These are phyloP conservation scores for Arabis alpina DNA, from an alignment of 345 rosid genomes.

Conservation along the genomic window DNA sequence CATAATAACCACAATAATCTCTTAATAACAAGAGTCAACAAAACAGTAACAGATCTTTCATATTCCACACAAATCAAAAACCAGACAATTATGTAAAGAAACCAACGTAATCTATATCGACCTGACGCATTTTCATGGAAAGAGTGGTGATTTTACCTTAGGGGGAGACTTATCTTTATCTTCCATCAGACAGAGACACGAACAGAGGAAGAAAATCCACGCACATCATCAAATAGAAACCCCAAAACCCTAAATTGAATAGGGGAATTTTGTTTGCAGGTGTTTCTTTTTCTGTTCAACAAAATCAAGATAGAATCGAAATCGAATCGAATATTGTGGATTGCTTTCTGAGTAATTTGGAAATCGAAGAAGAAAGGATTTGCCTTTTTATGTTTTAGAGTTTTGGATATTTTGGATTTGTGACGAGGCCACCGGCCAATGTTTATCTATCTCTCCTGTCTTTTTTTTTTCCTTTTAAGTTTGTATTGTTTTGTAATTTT, in stretches of 20 bases:
- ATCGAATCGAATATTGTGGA: constrained; percentile 27
- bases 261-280: background rate
- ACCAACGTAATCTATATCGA: background rate
- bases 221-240: constrained; percentile 42
- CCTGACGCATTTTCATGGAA: too few relatives aligned
- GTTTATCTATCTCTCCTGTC: constrained; percentile 40
- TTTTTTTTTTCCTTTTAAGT: background rate
- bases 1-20: background rate
- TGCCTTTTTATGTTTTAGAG: constrained; percentile 12
- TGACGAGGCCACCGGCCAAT: constrained; percentile 46
- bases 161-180: constrained; percentile 45
- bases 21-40: background rate
- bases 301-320: background rate
- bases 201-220: constrained; percentile 36
- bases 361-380: constrained; percentile 24
- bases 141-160: constrained; percentile 42
- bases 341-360: constrained; percentile 21
- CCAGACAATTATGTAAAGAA: background rate
- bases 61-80: background rate
- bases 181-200: constrained; percentile 50
- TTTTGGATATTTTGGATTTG: constrained; percentile 39
- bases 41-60: constrained; percentile 8
- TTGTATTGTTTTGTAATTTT: background rate
- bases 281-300: constrained; percentile 10
- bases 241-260: constrained; percentile 26